Percentiles rank a stretch among this genome's conserved stretches.
These are phyloP conservation scores for Irpex sp. DNA, from an alignment of 1,284 basidiomycete genomes.

Conservation along the genomic window DNA sequence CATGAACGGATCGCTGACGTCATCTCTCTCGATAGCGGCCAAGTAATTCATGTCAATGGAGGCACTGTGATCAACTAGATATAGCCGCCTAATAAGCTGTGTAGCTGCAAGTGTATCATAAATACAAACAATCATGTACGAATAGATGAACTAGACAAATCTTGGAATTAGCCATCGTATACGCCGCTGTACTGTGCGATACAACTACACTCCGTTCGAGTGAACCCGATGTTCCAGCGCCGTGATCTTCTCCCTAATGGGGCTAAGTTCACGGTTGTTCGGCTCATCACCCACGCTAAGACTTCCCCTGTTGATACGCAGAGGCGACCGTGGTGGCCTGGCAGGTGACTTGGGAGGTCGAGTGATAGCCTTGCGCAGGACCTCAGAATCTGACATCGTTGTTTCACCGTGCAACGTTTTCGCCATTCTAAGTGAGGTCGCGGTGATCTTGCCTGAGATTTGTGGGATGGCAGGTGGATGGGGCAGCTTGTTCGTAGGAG, in stretches of 20 bases:
- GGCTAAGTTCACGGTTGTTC: not conserved
- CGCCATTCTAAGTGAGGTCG: not conserved
- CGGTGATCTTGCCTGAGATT: not conserved
- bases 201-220: not conserved
- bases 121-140: not conserved
- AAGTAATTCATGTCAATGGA: constrained; percentile 36
- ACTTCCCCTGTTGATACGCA: not conserved
- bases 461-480: not conserved
- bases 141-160: not conserved
- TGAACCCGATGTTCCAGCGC: not conserved
- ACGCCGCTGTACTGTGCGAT: not conserved
- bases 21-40: constrained; percentile 24
- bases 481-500: not conserved
- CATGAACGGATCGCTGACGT: not conserved
- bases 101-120: not conserved
- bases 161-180: not conserved
- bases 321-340: not conserved
- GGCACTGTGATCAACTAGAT: constrained; percentile 32
- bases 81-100: not conserved
- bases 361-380: not conserved
- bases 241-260: not conserved
- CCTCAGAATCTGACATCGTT: not conserved
- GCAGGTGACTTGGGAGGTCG: not conserved
- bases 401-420: not conserved
- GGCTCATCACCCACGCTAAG: not conserved